These are phyloP conservation scores for Berberis thunbergii DNA, from an alignment of 164 flowering plant genomes.

Conservation along the genomic window DNA sequence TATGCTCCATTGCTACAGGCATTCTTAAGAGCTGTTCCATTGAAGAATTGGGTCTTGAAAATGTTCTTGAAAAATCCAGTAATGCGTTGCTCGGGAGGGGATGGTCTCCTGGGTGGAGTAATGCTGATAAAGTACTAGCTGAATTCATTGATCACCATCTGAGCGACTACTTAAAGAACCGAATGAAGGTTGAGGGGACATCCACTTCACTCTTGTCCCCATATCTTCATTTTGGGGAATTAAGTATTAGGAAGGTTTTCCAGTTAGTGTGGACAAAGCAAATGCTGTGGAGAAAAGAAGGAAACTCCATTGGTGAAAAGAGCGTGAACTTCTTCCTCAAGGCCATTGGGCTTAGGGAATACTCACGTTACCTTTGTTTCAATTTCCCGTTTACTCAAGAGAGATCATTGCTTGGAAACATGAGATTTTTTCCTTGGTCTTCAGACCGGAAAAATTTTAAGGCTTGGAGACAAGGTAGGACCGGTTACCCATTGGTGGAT, in stretches of 20 bases:
- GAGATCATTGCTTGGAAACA: constrained; percentile 49
- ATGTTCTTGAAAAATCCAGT: constrained; percentile 81
- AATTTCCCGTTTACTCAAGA: constrained; percentile 90
- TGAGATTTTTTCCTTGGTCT: constrained; percentile 72
- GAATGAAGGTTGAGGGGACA: constrained; percentile 43
- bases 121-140: constrained; percentile 57
- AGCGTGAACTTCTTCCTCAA: constrained; percentile 56
- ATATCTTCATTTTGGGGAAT: constrained; percentile 81
- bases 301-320: constrained; percentile 40
- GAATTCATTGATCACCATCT: constrained; percentile 60
- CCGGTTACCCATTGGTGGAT: constrained; percentile 93
- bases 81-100: constrained; percentile 72
- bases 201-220: constrained; percentile 82
- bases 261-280: constrained; percentile 59
- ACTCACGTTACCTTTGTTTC: constrained; percentile 86
- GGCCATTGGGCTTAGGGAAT: constrained; percentile 78
- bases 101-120: constrained; percentile 95
- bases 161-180: constrained; percentile 44
- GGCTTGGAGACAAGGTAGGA: constrained; percentile 89
- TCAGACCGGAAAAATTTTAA: constrained; percentile 46
- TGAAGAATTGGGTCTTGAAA: constrained; percentile 79
- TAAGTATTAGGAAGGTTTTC: constrained; percentile 68
- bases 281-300: constrained; percentile 54
- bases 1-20: constrained; percentile 31
- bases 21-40: constrained; percentile 35